Conservation (phyloP, 257 asterid species). For the Solanum habrochaites region DNA sequence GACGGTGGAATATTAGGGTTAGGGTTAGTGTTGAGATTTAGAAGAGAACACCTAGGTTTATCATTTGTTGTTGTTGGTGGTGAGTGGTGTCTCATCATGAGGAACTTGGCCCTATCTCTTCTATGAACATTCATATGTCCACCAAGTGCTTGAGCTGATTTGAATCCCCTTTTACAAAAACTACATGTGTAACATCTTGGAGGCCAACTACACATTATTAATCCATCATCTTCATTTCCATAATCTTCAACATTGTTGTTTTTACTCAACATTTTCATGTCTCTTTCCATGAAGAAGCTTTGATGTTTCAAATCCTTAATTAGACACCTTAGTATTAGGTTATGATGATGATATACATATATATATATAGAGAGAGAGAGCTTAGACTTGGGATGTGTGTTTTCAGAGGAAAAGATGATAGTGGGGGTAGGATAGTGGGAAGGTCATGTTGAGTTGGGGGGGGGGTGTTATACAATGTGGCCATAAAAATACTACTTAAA, state of each 20-base stretch:
- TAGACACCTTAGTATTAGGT: background rate
- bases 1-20: conserved; percentile 20
- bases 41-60: background rate
- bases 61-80: conserved; percentile 7
- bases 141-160: conserved; percentile 94
- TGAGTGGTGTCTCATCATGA: conserved; percentile 34
- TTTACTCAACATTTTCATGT: background rate
- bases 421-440: background rate
- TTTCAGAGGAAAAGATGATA: background rate
- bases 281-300: background rate
- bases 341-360: background rate
- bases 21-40: conserved; percentile 40
- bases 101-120: conserved; percentile 56
- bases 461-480: background rate
- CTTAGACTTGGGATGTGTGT: background rate
- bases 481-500: conserved; percentile 14
- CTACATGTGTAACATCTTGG: conserved; percentile 74
- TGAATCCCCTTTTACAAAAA: conserved; percentile 81
- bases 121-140: conserved; percentile 98
- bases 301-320: background rate
- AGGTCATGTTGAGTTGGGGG: background rate
- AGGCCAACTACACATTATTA: conserved; percentile 58
- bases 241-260: conserved; percentile 16
- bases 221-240: conserved; percentile 24
- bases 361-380: background rate